These are phyloP conservation scores for Botrytis fabae DNA, from an alignment of 2,329 filamentous ascomycete genomes.

Conservation along the genomic window DNA sequence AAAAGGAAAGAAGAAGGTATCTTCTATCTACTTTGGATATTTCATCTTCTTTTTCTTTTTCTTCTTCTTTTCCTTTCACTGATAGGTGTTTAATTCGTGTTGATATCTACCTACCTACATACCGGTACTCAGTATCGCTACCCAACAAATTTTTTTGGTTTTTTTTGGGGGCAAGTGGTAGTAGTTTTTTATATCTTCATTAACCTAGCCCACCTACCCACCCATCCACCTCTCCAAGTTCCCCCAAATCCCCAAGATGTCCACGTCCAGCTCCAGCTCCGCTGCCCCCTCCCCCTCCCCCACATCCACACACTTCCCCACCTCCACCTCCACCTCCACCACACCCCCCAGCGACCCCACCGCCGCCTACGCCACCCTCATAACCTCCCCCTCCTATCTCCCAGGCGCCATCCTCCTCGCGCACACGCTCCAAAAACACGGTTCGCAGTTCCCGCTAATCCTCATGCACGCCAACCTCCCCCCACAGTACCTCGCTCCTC, in stretches of 20 bases:
- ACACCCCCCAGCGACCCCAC: not conserved
- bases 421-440: constrained; percentile 64
- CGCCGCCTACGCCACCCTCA: constrained; percentile 54
- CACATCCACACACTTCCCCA: not conserved
- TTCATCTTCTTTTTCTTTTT: too few species aligned
- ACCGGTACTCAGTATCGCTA: not conserved
- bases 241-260: not conserved
- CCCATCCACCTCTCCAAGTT: too few species aligned
- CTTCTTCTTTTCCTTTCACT: not conserved
- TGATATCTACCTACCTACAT: too few species aligned
- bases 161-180: not conserved
- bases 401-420: constrained; percentile 77
- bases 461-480: constrained; percentile 52
- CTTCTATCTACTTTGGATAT: too few species aligned
- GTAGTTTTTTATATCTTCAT: not conserved
- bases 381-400: constrained; percentile 78
- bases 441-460: constrained; percentile 70
- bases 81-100: not conserved
- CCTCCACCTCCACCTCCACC: not conserved
- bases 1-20: not conserved
- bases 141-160: not conserved
- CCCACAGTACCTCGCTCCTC: constrained; percentile 47
- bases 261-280: not conserved
- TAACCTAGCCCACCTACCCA: not conserved
- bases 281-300: not conserved